phyloP scores from a whole-genome alignment of 345 rosid species.

The Hibiscus tridactylites region DNA sequence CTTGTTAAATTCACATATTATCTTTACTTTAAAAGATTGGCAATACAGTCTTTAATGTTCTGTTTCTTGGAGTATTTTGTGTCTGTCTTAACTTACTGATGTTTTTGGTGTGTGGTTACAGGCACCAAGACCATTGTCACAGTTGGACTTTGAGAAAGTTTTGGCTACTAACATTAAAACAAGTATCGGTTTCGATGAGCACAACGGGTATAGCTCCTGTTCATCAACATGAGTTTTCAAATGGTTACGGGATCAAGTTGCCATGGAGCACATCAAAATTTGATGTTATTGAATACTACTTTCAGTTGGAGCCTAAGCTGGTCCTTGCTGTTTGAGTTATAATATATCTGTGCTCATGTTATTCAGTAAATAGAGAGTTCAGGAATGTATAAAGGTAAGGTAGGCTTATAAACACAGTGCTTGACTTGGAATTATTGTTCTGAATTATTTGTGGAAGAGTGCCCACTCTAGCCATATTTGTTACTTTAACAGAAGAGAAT shows the following conservation, averaged over 20 bases:
- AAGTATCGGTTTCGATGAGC: conserved; percentile 44
- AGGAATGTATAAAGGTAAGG: not conserved
- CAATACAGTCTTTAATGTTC: not conserved
- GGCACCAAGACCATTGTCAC: conserved; percentile 56
- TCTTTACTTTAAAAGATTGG: not conserved
- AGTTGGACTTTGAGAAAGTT: conserved; percentile 57
- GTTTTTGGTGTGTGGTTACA: not conserved
- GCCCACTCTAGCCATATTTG: not conserved
- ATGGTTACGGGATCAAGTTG: conserved; percentile 46
- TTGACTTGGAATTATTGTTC: not conserved
- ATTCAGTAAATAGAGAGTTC: not conserved
- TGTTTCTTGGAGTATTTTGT: not conserved
- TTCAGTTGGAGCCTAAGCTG: not conserved
- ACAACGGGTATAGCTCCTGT: conserved; percentile 37
- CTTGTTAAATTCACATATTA: not conserved
- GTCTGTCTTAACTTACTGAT: not conserved
- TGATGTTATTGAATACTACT: conserved; percentile 14
- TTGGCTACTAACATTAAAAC: conserved; percentile 58
- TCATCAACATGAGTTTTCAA: conserved; percentile 25
- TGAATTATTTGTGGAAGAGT: not conserved
- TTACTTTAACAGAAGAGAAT: not conserved
- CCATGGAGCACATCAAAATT: conserved; percentile 41
- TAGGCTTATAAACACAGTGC: not conserved
- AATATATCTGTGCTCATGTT: not conserved
- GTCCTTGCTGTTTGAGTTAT: not conserved